Percentiles rank a stretch among this genome's conserved stretches.
Evolutionary conservation across 169 alveolate genomes (phyloP).

Genomic region (Neospora caninum): DNA sequence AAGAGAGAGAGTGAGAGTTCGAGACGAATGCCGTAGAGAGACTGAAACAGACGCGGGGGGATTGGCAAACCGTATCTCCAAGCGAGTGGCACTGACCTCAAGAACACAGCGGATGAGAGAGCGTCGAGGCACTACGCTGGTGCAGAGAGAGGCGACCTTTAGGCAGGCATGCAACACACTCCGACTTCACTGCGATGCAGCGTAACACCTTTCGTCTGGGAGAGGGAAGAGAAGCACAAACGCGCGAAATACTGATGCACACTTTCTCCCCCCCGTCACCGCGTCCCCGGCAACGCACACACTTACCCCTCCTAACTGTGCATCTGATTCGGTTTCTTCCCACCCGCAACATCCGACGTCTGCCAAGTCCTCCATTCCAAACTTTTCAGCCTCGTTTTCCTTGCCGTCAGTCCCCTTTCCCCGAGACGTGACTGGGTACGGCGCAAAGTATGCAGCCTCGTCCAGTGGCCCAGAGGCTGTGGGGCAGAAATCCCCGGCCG

Average conservation of each 20-base stretch:
- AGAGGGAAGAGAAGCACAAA: too few species aligned
- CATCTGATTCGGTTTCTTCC: conserved; percentile 22
- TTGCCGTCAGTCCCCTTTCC: not conserved
- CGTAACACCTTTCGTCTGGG: too few species aligned
- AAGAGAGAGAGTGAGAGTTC: not conserved
- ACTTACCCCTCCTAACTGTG: conserved; percentile 23
- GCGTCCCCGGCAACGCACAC: not conserved
- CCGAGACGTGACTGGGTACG: not conserved
- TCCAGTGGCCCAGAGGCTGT: not conserved
- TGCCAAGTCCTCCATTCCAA: not conserved
- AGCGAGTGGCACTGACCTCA: too few species aligned
- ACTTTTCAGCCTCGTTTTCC: not conserved
- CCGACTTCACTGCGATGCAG: too few species aligned
- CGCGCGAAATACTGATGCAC: too few species aligned
- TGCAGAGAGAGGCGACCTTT: too few species aligned
- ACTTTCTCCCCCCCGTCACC: too few species aligned
- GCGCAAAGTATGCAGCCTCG: not conserved
- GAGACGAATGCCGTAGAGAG: not conserved
- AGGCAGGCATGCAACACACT: too few species aligned
- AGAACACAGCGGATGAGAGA: too few species aligned
- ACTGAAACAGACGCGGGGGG: not conserved
- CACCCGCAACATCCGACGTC: not conserved
- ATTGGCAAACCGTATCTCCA: not conserved
- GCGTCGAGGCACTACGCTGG: too few species aligned
- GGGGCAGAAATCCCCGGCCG: not conserved